phyloP scores from a whole-genome alignment of 352 stramenopile genomes.

The Phytophthora megakarya region DNA sequence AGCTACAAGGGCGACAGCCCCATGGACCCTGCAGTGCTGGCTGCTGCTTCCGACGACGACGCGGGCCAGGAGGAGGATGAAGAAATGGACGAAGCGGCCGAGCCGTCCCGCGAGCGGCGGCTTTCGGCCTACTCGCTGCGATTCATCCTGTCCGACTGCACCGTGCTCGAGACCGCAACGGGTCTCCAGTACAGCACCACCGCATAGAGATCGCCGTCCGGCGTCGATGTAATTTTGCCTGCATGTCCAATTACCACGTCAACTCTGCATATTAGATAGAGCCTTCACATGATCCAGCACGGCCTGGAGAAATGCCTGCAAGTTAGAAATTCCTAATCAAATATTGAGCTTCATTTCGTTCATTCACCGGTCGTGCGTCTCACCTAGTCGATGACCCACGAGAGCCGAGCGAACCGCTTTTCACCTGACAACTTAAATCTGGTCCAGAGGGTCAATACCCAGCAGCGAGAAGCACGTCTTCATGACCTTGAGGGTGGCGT shows the following conservation, averaged over 20 bases:
- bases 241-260: constrained; percentile 33
- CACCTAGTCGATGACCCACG: constrained; percentile 9
- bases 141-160: constrained; percentile 80
- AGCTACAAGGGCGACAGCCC: constrained; percentile 46
- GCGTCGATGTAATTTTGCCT: constrained; percentile 36
- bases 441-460: constrained; percentile 92
- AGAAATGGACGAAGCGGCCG: constrained; percentile 44
- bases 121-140: constrained; percentile 83
- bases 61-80: constrained; percentile 51
- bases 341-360: constrained; percentile 45
- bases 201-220: constrained; percentile 25
- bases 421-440: constrained; percentile 84
- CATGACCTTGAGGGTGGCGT: constrained; percentile 96
- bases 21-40: constrained; percentile 61
- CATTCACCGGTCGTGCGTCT: constrained; percentile 13
- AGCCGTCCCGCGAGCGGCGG: constrained; percentile 24
- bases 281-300: constrained; percentile 28
- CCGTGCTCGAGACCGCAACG: constrained; percentile 71
- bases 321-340: constrained; percentile 44
- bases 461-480: constrained; percentile 92
- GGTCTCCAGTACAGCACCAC: constrained; percentile 58
- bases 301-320: constrained; percentile 34
- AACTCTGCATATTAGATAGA: constrained; percentile 34
- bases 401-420: constrained; percentile 16
- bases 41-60: constrained; percentile 56